Evolutionary conservation across 1,284 basidiomycete genomes (phyloP).

Genomic region (Phylloboletellus chloephorus): DNA sequence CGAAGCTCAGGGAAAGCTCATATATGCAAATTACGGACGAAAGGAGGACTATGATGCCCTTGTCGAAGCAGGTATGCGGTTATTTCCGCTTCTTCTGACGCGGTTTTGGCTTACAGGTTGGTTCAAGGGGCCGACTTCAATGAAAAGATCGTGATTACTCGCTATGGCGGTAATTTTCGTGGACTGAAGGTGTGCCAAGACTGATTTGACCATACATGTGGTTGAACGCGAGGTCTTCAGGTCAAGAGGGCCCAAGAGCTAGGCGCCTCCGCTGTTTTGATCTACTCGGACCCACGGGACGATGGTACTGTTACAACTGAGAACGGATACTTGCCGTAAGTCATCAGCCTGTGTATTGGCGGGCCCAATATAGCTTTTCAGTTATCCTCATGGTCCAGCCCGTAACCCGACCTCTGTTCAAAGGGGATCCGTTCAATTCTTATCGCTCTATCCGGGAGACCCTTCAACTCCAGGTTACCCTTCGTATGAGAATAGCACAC

Average conservation of each 20-base stretch:
- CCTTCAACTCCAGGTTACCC: constrained; percentile 69
- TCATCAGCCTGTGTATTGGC: constrained; percentile 3
- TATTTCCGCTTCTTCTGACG: background rate
- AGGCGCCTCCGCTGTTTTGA: constrained; percentile 55
- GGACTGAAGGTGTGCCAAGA: constrained; percentile 50
- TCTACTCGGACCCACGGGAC: constrained; percentile 73
- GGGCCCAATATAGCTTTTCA: constrained; percentile 9
- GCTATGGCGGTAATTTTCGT: constrained; percentile 66
- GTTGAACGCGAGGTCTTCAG: constrained; percentile 27
- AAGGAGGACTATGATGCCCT: constrained; percentile 42
- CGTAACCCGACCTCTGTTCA: constrained; percentile 66
- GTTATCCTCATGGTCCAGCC: constrained; percentile 68
- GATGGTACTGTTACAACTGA: constrained; percentile 65
- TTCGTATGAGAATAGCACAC: constrained; percentile 67
- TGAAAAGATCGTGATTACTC: constrained; percentile 63
- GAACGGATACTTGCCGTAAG: constrained; percentile 53
- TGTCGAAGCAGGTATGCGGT: constrained; percentile 23
- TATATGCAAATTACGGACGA: constrained; percentile 65
- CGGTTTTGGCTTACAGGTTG: constrained; percentile 1
- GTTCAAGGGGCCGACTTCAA: constrained; percentile 54
- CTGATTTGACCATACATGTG: background rate
- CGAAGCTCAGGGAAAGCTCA: constrained; percentile 49
- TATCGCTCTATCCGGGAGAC: constrained; percentile 66
- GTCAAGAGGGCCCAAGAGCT: constrained; percentile 66
- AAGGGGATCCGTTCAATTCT: constrained; percentile 70